Evolutionary conservation across 148 eudicot species (phyloP).

Genomic region (Dianthus caryophyllus): DNA sequence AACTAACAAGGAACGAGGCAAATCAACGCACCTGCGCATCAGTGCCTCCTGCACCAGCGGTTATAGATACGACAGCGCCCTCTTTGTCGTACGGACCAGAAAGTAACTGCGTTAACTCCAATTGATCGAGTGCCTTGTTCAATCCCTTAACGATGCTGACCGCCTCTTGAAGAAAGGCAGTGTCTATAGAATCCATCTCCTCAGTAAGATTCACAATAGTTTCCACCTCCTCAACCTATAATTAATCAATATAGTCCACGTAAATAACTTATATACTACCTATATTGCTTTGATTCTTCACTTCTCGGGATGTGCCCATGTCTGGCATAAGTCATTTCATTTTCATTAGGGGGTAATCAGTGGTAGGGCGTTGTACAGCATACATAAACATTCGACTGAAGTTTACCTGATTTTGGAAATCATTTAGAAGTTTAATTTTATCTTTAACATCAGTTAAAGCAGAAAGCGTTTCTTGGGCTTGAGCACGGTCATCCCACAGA

Average conservation of each 20-base stretch:
- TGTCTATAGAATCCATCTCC: conserved; percentile 91
- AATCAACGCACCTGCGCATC: conserved; percentile 83
- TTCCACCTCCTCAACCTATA: conserved; percentile 89
- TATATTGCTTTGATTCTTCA: neutral
- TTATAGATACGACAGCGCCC: conserved; percentile 77
- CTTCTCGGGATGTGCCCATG: too few species aligned
- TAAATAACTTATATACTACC: neutral
- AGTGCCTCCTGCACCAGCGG: conserved; percentile 99
- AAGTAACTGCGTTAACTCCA: conserved; percentile 83
- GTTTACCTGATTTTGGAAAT: conserved; percentile 68
- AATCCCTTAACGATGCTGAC: conserved; percentile 58
- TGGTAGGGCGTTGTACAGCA: neutral
- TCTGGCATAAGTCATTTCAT: too few species aligned
- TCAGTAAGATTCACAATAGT: conserved; percentile 87
- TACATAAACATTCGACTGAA: neutral
- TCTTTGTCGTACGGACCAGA: conserved; percentile 97
- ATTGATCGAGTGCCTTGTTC: conserved; percentile 79
- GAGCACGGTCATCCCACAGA: conserved; percentile 88
- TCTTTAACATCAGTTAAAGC: conserved; percentile 83
- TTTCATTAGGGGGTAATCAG: too few species aligned
- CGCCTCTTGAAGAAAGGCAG: conserved; percentile 86
- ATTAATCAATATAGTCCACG: conserved; percentile 3
- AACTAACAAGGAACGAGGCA: neutral
- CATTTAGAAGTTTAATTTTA: conserved; percentile 63
- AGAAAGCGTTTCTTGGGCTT: conserved; percentile 84